A percentile compares a stretch with the other conserved stretches of the same genome.
These are phyloP conservation scores for Parasitella parasitica DNA, from an alignment of 371 early-diverging fungal species.

Conservation along the genomic window DNA sequence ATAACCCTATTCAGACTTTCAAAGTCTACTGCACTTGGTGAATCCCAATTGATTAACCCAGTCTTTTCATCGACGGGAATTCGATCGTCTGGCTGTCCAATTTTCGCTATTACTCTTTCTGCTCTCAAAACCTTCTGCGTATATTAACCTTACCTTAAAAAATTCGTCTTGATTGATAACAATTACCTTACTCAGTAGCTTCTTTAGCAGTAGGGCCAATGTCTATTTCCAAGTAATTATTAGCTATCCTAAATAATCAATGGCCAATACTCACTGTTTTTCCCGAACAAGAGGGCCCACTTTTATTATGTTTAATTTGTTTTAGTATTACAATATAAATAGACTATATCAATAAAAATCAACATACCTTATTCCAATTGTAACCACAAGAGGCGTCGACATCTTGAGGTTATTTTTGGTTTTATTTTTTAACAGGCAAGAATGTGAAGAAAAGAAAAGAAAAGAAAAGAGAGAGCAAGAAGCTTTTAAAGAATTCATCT, in stretches of 20 bases:
- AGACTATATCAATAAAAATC: no score
- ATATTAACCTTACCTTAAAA: constrained; percentile 56
- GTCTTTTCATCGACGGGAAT: constrained; percentile 62
- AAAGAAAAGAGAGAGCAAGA: no score
- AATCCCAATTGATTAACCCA: constrained; percentile 78
- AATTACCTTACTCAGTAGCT: constrained; percentile 57
- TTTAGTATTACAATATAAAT: background rate
- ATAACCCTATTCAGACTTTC: constrained; percentile 23
- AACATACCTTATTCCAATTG: constrained; percentile 7
- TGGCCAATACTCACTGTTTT: constrained; percentile 42
- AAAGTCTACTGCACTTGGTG: constrained; percentile 66
- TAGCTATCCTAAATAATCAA: background rate
- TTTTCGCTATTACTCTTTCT: no score
- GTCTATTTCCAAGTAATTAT: constrained; percentile 41
- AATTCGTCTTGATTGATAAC: constrained; percentile 79
- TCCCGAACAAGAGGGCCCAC: constrained; percentile 64
- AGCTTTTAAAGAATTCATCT: no score
- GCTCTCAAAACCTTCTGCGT: background rate
- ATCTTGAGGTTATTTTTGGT: no score
- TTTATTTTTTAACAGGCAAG: no score
- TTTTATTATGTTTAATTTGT: background rate
- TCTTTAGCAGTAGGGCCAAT: constrained; percentile 48
- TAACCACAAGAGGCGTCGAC: background rate
- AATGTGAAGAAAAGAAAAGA: no score
- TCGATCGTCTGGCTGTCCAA: constrained; percentile 57